Conservation (phyloP, 2,329 filamentous ascomycete species). For the Venturia pyrina region DNA sequence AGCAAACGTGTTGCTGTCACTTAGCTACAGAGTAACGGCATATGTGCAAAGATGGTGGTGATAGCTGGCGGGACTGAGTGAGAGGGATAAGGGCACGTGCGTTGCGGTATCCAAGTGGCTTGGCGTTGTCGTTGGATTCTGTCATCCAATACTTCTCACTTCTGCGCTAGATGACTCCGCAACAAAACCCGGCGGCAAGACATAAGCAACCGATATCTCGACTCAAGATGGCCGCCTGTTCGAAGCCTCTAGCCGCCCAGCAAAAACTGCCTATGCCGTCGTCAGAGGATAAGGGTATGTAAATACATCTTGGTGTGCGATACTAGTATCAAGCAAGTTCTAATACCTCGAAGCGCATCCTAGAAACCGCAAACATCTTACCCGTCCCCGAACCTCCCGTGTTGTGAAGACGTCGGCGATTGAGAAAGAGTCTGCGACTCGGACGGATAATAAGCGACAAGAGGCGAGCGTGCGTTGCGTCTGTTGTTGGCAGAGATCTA, state of each 20-base stretch:
- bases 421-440: conserved; percentile 12
- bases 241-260: conserved; percentile 15
- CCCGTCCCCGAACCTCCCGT: conserved; percentile 10
- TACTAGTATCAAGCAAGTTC: conserved; percentile 12
- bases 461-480: conserved; percentile 12
- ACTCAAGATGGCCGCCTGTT: conserved; percentile 14
- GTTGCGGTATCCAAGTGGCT: conserved; percentile 14
- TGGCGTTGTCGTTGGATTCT: conserved; percentile 15
- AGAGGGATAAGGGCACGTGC: conserved; percentile 13
- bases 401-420: conserved; percentile 13
- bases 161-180: conserved; percentile 15
- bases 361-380: conserved; percentile 10
- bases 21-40: conserved; percentile 8
- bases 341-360: conserved; percentile 15
- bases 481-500: conserved; percentile 12
- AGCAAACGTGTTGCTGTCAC: conserved; percentile 12
- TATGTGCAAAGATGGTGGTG: conserved; percentile 8
- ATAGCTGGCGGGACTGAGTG: not conserved
- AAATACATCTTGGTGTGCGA: conserved; percentile 10
- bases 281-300: conserved; percentile 12
- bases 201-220: conserved; percentile 15
- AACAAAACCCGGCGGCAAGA: conserved; percentile 15
- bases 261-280: conserved; percentile 13
- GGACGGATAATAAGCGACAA: conserved; percentile 13
- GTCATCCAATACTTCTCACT: conserved; percentile 11